Base-by-base conservation (phyloP, 2,329 filamentous ascomycete genomes). In the Gaeumannomyces sp. region DNA sequence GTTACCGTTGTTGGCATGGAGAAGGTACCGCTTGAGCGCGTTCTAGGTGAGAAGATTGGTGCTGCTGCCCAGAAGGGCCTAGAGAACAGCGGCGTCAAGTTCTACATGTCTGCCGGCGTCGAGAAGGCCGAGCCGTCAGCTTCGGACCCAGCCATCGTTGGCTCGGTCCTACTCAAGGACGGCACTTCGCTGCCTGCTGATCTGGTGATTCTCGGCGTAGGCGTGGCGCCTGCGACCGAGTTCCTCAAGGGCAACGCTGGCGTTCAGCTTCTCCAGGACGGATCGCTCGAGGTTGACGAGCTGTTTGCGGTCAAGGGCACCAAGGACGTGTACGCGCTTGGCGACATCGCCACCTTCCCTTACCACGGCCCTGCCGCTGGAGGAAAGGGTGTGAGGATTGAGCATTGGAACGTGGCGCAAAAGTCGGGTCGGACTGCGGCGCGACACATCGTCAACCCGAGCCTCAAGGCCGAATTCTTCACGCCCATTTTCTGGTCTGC, bases 341-440 rank as follows among this genome's bases (percentile, higher is more conserved):
- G 94, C 63, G 95, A 99, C 74, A 98, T 99, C 67, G 93, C 95
- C 16, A 93, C 91, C 0, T 97, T 92, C 76, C 95, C 95, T 0
- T 99, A 99, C 80, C 85, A 92, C 75, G 95, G 95, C 1, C 95
- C 95, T 0, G 93, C 91, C 29, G 89, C 92, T 31, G 83, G 89
- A 22, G 92, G 91, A 67, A 83, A 82, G 59, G 83, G 84, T 25
- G 86, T 90, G 0, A 89, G 95, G 68, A 97, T 98, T 73, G 95
- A 99, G 81, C 95, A 99, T 76, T 99, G 95, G 95, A 94, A 97
- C 77, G 95, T 99, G 3, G 95, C 95, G 5, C 95, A 98, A 73
- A 97, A 98, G 72, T 83, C 91, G 1, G 95, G 95, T 3, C 90
- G 94, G 59, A 83, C 85, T 29, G 94, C 90, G 1, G 95, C 93